Evolutionary conservation across 495 filamentous ascomycete species (phyloP).

Genomic region (Penicillium samsonianum): DNA sequence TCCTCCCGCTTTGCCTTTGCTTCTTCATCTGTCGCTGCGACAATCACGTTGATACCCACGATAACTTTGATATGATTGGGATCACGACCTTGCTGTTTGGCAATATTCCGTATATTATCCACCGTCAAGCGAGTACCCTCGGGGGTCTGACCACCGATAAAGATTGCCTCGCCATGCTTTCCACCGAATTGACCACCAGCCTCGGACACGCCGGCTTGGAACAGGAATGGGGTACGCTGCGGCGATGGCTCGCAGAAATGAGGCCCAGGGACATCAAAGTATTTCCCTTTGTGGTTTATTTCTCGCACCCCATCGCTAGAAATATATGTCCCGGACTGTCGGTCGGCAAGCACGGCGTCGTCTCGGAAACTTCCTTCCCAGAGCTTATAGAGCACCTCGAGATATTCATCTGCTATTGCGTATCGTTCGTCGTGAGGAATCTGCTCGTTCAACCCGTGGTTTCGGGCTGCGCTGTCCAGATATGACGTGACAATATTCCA

Average conservation of each 20-base stretch:
- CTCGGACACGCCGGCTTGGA: conserved; percentile 57
- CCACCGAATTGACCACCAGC: conserved; percentile 57
- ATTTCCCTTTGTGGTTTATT: conserved; percentile 60
- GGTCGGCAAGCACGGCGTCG: conserved; percentile 55
- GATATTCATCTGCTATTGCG: conserved; percentile 59
- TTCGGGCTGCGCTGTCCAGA: conserved; percentile 57
- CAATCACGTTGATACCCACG: conserved; percentile 43
- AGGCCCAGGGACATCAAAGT: conserved; percentile 56
- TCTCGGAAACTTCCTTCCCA: conserved; percentile 61
- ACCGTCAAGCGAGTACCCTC: conserved; percentile 45
- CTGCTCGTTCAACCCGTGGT: conserved; percentile 53
- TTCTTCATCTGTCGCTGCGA: conserved; percentile 56
- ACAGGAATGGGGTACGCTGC: conserved; percentile 58
- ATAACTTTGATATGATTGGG: conserved; percentile 55
- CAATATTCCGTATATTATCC: conserved; percentile 51
- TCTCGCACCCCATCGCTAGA: conserved; percentile 50
- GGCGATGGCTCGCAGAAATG: conserved; percentile 58
- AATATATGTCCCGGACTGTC: conserved; percentile 48
- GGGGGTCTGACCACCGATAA: conserved; percentile 51
- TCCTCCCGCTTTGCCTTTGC: conserved; percentile 53
- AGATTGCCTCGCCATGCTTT: conserved; percentile 60
- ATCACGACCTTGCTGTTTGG: conserved; percentile 48
- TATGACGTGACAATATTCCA: conserved; percentile 66
- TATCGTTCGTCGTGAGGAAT: conserved; percentile 60
- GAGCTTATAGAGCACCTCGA: conserved; percentile 62